Evolutionary conservation across 2,329 filamentous ascomycete genomes (phyloP), one percentile per base, ranked within the genome.

Genomic region (Xenosphaeropsis pyriputrescens): DNA sequence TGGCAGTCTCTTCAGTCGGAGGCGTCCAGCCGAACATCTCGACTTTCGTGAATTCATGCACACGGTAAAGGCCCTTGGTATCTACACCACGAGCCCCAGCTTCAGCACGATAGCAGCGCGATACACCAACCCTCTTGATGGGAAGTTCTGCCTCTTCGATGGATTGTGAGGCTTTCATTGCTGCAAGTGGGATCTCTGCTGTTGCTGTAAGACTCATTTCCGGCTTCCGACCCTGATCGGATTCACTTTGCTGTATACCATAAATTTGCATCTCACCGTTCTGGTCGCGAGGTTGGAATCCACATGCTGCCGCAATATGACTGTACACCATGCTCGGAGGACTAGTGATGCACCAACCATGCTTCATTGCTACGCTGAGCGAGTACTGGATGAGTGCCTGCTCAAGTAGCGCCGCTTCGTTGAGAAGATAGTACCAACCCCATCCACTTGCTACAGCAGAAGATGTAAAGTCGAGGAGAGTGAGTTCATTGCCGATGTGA

Each of bases 31-130:
- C 86, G 55, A 98, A 96, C 67, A 98, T 78, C 59, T 98, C 91
- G 0, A 98, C 89, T 57, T 98, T 98, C 18, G 86, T 94, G 60
- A 98, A 98, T 60, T 98, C 91, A 60, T 98, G 91, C 3, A 98
- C 91, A 18, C 91, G 80, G 61, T 96, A 98, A 2, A 98, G 64
- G 5, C 91, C 91, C 61, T 94, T 95, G 2, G 88, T 94, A 49
- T 91, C 85, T 17, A 81, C 78, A 19, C 91, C 91, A 30, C 89
- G 71, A 1, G 86, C 84, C 22, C 91, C 91, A 0, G 91, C 91
- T 62, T 98, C 91, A 33, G 91, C 91, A 37, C 91, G 81, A 60
- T 93, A 98, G 65, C 88, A 93, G n/a, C 91, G 72, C 40, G 85
- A 94, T 1, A 83, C 76, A 13, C 84, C 91, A 3, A 93, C 85